Evolutionary conservation across 208 protist genomes (phyloP).

Genomic region (Crithidia acanthocephali): DNA sequence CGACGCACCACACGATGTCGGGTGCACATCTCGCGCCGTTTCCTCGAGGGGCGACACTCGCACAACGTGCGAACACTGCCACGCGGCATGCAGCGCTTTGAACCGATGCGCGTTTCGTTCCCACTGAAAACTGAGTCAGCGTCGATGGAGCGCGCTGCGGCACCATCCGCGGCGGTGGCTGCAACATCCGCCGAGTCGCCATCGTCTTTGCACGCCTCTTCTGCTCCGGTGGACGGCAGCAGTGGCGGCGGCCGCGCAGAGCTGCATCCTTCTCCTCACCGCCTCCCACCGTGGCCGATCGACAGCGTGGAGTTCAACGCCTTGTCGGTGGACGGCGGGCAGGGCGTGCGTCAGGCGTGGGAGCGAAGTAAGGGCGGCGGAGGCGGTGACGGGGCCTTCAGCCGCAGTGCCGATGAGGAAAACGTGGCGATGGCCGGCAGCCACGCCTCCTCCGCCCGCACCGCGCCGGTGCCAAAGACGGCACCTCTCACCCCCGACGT

Average conservation of each 20-base stretch:
- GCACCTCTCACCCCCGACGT: conserved; percentile 5
- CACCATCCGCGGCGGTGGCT: not conserved
- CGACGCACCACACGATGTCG: not conserved
- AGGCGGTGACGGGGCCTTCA: not conserved
- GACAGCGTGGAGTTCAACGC: conserved; percentile 80
- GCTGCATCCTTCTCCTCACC: not conserved
- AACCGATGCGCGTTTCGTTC: not conserved
- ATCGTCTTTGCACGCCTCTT: not conserved
- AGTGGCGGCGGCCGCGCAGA: too few species aligned
- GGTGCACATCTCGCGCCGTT: not conserved
- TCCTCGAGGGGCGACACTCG: not conserved
- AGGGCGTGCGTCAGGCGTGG: conserved; percentile 42
- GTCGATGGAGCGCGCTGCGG: not conserved
- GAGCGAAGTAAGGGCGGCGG: not conserved
- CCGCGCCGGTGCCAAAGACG: conserved; percentile 1
- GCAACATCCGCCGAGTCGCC: not conserved
- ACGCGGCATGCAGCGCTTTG: conserved; percentile 27
- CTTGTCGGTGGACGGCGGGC: conserved; percentile 44
- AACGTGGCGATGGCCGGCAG: not conserved
- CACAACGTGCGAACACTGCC: conserved; percentile 7
- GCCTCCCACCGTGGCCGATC: conserved; percentile 66
- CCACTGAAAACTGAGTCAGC: not conserved
- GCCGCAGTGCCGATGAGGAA: not conserved
- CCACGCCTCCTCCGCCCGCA: not conserved
- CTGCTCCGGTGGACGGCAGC: too few species aligned